A percentile compares a stretch with the other conserved stretches of the same genome.
Conservation (phyloP, 352 stramenopile genomes). For the Phytophthora litchii region DNA sequence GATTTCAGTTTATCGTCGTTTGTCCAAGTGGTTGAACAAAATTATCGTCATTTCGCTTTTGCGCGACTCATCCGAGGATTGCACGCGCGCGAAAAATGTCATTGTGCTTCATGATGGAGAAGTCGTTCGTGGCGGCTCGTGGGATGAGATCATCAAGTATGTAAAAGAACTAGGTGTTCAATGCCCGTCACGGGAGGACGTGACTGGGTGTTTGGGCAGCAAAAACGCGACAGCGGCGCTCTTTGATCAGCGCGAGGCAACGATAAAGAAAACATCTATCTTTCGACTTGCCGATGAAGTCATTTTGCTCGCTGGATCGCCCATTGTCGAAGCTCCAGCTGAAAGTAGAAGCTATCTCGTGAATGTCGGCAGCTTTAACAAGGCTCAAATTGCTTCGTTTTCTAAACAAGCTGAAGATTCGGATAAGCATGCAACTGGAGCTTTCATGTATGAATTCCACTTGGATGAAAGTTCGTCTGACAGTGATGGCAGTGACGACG, state of each 20-base stretch:
- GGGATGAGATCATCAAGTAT: slow-evolving; percentile 37
- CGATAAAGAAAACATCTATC: slow-evolving; percentile 26
- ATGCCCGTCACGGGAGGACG: slow-evolving; percentile 38
- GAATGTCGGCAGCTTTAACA: slow-evolving; percentile 29
- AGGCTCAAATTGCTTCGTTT: slow-evolving; percentile 5
- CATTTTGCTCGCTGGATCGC: slow-evolving; percentile 34
- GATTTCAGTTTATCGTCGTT: slow-evolving; percentile 40
- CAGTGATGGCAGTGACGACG: slow-evolving; percentile 24
- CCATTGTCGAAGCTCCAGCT: slow-evolving; percentile 23
- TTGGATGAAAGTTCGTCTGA: slow-evolving; percentile 10
- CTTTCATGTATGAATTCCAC: slow-evolving; percentile 31
- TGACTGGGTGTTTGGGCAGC: slow-evolving; percentile 32
- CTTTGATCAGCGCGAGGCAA: slow-evolving; percentile 20
- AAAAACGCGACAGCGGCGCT: slow-evolving; percentile 30
- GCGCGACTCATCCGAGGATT: slow-evolving; percentile 35
- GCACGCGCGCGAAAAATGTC: slow-evolving; percentile 30
- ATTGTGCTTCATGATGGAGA: slow-evolving; percentile 46
- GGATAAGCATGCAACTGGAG: slow-evolving; percentile 15
- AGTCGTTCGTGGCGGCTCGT: slow-evolving; percentile 38
- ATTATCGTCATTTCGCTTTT: slow-evolving; percentile 48
- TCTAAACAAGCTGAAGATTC: slow-evolving; percentile 11
- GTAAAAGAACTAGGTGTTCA: slow-evolving; percentile 36
- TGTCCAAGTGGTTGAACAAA: slow-evolving; percentile 50
- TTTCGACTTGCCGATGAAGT: slow-evolving; percentile 45
- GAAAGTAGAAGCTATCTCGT: slow-evolving; percentile 26